Conservation (phyloP, 2,329 filamentous ascomycete species). For the Aspergillus puulaauensis region DNA sequence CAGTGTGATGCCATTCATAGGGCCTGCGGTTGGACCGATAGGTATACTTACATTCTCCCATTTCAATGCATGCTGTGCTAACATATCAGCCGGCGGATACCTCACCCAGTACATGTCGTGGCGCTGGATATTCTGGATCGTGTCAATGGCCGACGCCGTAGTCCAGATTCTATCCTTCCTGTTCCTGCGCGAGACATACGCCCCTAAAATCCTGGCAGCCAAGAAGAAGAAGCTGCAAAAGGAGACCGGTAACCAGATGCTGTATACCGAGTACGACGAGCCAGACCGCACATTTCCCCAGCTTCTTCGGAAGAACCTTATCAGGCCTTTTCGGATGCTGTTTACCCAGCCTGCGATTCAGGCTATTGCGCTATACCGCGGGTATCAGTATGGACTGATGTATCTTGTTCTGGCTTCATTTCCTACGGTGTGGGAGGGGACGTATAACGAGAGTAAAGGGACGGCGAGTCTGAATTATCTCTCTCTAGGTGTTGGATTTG, state of each 20-base stretch:
- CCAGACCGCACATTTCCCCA: neutral
- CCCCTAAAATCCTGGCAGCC: slow-evolving; percentile 57
- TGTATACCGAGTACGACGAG: slow-evolving; percentile 36
- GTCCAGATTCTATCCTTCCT: slow-evolving; percentile 63
- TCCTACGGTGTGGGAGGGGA: slow-evolving; percentile 54
- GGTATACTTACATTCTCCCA: neutral
- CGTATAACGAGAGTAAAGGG: slow-evolving; percentile 56
- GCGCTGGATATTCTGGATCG: slow-evolving; percentile 72
- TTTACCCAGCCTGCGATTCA: slow-evolving; percentile 61
- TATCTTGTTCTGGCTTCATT: slow-evolving; percentile 43
- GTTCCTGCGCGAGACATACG: slow-evolving; percentile 65
- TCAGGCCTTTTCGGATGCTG: slow-evolving; percentile 57
- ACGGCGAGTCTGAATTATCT: slow-evolving; percentile 64
- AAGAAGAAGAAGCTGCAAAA: slow-evolving; percentile 52
- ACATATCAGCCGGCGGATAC: slow-evolving; percentile 54
- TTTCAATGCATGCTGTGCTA: neutral
- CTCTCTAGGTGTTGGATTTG: slow-evolving; percentile 61
- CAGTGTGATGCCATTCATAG: slow-evolving; percentile 61
- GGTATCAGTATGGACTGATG: slow-evolving; percentile 55
- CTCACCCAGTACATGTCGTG: slow-evolving; percentile 63
- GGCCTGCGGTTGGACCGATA: slow-evolving; percentile 65
- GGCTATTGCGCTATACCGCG: slow-evolving; percentile 54
- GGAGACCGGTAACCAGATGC: slow-evolving; percentile 34
- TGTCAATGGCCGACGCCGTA: slow-evolving; percentile 60
- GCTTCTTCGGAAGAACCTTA: slow-evolving; percentile 36